Evolutionary conservation across 2,329 filamentous ascomycete genomes (phyloP).

Genomic region (Leptographium radiaticola): DNA sequence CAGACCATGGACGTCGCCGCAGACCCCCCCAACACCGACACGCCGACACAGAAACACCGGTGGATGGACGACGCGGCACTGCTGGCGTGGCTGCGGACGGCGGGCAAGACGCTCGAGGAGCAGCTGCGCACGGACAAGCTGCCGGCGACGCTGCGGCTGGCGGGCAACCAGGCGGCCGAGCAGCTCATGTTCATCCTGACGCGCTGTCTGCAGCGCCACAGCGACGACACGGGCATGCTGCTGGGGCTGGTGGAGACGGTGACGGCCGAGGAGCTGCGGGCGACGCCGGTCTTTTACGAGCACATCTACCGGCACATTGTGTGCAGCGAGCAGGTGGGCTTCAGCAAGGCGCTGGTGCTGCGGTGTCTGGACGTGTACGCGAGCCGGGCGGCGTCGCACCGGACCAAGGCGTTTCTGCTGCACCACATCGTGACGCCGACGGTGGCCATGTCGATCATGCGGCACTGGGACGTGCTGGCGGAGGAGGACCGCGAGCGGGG

Average conservation of each 20-base stretch:
- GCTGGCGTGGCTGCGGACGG: constrained; percentile 45
- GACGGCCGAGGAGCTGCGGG: constrained; percentile 69
- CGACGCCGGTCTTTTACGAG: constrained; percentile 59
- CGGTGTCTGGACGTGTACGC: constrained; percentile 83
- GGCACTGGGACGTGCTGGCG: constrained; percentile 53
- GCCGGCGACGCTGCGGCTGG: constrained; percentile 60
- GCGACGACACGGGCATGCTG: constrained; percentile 67
- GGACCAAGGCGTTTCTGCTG: constrained; percentile 84
- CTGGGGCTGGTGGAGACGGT: constrained; percentile 76
- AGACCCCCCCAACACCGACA: constrained; percentile 21
- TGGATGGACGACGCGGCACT: constrained; percentile 65
- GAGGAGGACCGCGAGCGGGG: constrained; percentile 27
- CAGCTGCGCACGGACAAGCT: constrained; percentile 60
- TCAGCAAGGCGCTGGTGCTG: constrained; percentile 69
- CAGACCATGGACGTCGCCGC: neutral
- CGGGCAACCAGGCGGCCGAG: constrained; percentile 79
- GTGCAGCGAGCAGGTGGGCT: constrained; percentile 70
- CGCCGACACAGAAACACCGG: constrained; percentile 26
- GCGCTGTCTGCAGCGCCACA: constrained; percentile 61
- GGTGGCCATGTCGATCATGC: constrained; percentile 89
- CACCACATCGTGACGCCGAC: constrained; percentile 92
- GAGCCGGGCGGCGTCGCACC: constrained; percentile 65
- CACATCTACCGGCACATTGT: constrained; percentile 84
- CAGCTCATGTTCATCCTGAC: constrained; percentile 79
- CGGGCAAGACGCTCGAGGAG: constrained; percentile 67